Evolutionary conservation across 2,329 filamentous ascomycete genomes (phyloP).

Genomic region (Aspergillus vadensis): DNA sequence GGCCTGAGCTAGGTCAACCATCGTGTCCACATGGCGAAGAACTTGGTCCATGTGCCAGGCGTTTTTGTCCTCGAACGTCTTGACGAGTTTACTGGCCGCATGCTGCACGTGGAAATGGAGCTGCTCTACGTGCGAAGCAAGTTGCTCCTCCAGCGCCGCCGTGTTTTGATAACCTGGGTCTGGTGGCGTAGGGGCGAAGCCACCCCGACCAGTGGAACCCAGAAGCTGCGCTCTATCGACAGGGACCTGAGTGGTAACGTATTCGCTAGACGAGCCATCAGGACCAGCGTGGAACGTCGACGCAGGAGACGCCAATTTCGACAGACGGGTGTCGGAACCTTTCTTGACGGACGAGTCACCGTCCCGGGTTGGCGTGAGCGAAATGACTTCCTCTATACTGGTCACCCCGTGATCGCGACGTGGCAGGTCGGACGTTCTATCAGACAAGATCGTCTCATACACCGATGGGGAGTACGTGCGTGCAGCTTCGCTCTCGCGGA

Average conservation of each 20-base stretch:
- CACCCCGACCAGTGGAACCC: constrained; percentile 24
- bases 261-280: background rate
- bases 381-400: background rate
- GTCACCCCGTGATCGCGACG: background rate
- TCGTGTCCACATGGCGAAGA: constrained; percentile 20
- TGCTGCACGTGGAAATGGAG: constrained; percentile 26
- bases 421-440: background rate
- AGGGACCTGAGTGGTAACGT: background rate
- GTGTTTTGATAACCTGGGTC: constrained; percentile 26
- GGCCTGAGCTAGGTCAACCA: constrained; percentile 19
- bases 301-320: background rate
- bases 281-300: background rate
- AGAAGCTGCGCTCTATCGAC: background rate
- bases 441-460: background rate
- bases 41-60: constrained; percentile 28
- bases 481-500: background rate
- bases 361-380: background rate
- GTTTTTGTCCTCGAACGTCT: constrained; percentile 21
- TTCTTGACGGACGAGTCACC: background rate
- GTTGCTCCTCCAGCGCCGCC: constrained; percentile 25
- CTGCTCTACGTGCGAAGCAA: constrained; percentile 20
- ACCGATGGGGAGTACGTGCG: constrained; percentile 5
- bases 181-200: constrained; percentile 29
- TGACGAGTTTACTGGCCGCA: constrained; percentile 15
- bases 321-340: background rate